phyloP scores from a whole-genome alignment of 805 yeast genomes.

The Yamadazyma paraphyllophila region DNA sequence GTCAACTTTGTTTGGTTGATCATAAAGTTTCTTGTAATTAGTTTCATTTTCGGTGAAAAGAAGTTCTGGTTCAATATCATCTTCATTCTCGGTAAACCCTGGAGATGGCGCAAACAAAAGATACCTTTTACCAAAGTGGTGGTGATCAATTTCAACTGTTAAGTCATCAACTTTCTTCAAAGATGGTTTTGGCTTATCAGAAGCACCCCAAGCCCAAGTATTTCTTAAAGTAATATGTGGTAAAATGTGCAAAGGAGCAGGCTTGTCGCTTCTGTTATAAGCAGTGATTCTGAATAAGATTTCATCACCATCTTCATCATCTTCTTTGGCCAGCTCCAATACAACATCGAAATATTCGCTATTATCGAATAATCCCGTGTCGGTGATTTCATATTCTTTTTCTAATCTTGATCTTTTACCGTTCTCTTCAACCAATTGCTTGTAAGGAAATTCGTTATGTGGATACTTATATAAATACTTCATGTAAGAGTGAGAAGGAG shows the following conservation, averaged over 20 bases:
- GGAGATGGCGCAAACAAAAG: slow-evolving; percentile 82
- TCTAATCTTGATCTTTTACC: slow-evolving; percentile 64
- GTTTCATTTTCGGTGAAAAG: slow-evolving; percentile 91
- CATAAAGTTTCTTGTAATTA: slow-evolving; percentile 65
- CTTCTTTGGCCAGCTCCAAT: slow-evolving; percentile 86
- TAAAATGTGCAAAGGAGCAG: slow-evolving; percentile 84
- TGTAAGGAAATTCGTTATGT: slow-evolving; percentile 79
- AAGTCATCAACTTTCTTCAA: slow-evolving; percentile 39
- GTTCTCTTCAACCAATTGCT: slow-evolving; percentile 66
- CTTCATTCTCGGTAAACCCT: slow-evolving; percentile 53
- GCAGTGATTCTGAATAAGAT: slow-evolving; percentile 83
- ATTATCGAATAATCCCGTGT: slow-evolving; percentile 71
- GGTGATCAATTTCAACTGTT: slow-evolving; percentile 60
- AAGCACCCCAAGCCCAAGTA: slow-evolving; percentile 89
- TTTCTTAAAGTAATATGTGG: slow-evolving; percentile 86
- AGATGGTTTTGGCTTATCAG: slow-evolving; percentile 50
- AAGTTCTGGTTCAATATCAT: slow-evolving; percentile 73
- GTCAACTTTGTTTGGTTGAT: slow-evolving; percentile 51
- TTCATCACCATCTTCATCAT: slow-evolving; percentile 78
- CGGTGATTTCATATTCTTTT: slow-evolving; percentile 77
- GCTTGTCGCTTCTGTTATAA: slow-evolving; percentile 73
- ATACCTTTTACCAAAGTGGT: slow-evolving; percentile 64
- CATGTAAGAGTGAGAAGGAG: slow-evolving; percentile 91
- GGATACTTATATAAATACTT: slow-evolving; percentile 91
- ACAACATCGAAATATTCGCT: slow-evolving; percentile 82